These are phyloP conservation scores for Haplosporangium sp. DNA, from an alignment of 371 early-diverging fungal species.

Conservation along the genomic window DNA sequence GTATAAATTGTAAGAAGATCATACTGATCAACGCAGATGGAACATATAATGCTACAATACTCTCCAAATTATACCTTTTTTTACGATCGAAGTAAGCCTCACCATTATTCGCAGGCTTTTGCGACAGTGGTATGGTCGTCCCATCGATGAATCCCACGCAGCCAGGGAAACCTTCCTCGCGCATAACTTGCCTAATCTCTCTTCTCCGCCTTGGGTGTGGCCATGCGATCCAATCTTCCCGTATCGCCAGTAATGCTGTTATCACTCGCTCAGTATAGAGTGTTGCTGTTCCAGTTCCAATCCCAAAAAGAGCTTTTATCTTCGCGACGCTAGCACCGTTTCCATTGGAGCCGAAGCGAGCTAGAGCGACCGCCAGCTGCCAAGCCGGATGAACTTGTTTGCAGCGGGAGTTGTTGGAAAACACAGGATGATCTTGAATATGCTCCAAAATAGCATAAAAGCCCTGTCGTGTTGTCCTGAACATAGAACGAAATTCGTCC, in stretches of 20 bases:
- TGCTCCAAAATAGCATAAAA: conserved; percentile 7
- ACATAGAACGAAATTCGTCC: conserved; percentile 12
- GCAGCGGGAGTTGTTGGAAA: conserved; percentile 9
- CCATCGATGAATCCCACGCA: conserved; percentile 15
- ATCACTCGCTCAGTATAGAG: conserved; percentile 4
- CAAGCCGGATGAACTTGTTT: conserved; percentile 3
- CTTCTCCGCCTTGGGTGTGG: background rate
- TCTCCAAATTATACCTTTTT: conserved; percentile 10
- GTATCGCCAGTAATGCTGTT: background rate
- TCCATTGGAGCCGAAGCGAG: conserved; percentile 14
- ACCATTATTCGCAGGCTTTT: conserved; percentile 10
- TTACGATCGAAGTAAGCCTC: conserved; percentile 9
- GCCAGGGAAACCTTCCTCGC: conserved; percentile 12
- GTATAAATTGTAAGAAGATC: too few species aligned
- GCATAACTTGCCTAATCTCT: conserved; percentile 10
- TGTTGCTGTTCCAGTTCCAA: conserved; percentile 6
- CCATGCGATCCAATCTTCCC: conserved; percentile 2
- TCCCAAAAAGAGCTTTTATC: background rate
- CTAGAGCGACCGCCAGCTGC: conserved; percentile 16
- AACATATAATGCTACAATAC: background rate
- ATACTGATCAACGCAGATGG: background rate
- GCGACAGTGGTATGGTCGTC: conserved; percentile 7
- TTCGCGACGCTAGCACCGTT: background rate
- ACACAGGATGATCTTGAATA: conserved; percentile 5
- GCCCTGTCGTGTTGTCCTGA: conserved; percentile 17